Evolutionary conservation across 2,329 filamentous ascomycete genomes (phyloP), one percentile per base, ranked within the genome.

Genomic region (Plectosphaerella sp.): DNA sequence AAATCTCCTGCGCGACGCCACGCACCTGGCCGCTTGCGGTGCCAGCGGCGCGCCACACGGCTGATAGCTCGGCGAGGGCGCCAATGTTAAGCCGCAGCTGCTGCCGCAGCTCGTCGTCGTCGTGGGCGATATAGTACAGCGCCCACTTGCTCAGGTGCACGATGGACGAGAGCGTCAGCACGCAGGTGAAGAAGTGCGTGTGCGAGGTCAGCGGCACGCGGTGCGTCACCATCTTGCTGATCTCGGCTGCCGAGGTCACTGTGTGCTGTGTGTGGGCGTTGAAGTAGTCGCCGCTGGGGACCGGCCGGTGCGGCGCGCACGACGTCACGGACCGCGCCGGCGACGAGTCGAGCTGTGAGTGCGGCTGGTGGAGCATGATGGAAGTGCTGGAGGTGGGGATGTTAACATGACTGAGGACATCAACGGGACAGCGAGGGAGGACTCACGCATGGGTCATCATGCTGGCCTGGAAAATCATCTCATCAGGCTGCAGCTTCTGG

Each of bases 391-490:
- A 22, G 22, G 22, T 22, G 5, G 22, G 22, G 22, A 5, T n/a
- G 22, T 22, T 22, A 22, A 5, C 22, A 22, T 5, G 22, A 5
- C 22, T 22, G 22, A 3, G 22, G 22, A 22, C 22, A 22, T 3
- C 22, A 22, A 16, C 33, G 16, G 47, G 39, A 58, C 35, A 57
- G 48, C 39, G 15, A 11, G 16, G n/a, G 16, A 16, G 10, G 4
- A 68, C 75, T 61, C 66, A 77, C 75, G 79, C 78, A 56, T 82
- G 72, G 33, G 73, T 79, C 61, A 96, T 89, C 83, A 95, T 93
- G 57, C 89, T 87, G 1, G 89, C 91, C 66, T 95, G 90, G 71
- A 96, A 96, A 69, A 96, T 85, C 80, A 96, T 87, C 69, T 96
- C 90, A 65, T 97, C 92, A 11, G 92, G 76, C 50, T 83, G 79